Evolutionary conservation across 345 rosid species (phyloP).

Genomic region (Pistacia atlantica): DNA sequence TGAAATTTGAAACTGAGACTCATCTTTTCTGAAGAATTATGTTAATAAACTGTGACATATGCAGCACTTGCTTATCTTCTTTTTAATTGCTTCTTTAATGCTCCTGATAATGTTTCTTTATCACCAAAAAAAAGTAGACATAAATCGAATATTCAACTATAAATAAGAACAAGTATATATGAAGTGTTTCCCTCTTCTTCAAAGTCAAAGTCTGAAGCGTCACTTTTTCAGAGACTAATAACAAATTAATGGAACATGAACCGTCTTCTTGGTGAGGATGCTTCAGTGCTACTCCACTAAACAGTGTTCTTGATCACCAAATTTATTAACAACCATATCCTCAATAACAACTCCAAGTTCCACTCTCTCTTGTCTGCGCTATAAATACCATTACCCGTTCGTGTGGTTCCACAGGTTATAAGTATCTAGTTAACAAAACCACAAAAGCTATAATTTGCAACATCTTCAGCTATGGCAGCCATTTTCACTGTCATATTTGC

Average conservation of each 20-base stretch:
- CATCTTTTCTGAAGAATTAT: too few species aligned
- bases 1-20: too few species aligned
- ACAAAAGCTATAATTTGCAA: background rate
- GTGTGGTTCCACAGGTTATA: background rate
- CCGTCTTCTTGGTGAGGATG: conserved; percentile 15
- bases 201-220: background rate
- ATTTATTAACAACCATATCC: conserved; percentile 55
- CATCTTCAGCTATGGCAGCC: conserved; percentile 27
- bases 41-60: conserved; percentile 4
- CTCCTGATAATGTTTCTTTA: conserved; percentile 25
- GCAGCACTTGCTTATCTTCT: background rate
- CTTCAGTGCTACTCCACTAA: conserved; percentile 37
- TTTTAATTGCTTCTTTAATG: conserved; percentile 38
- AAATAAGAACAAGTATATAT: too few species aligned
- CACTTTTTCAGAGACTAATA: background rate
- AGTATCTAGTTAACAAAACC: background rate
- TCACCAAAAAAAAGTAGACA: background rate
- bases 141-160: too few species aligned
- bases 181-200: background rate
- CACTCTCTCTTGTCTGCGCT: background rate
- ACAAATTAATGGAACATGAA: conserved; percentile 12
- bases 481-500: conserved; percentile 24
- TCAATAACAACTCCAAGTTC: conserved; percentile 44
- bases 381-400: conserved; percentile 24
- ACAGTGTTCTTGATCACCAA: conserved; percentile 55